Base-by-base conservation (phyloP, 306 rosid species). In the Psophocarpus tetragonolobus region DNA sequence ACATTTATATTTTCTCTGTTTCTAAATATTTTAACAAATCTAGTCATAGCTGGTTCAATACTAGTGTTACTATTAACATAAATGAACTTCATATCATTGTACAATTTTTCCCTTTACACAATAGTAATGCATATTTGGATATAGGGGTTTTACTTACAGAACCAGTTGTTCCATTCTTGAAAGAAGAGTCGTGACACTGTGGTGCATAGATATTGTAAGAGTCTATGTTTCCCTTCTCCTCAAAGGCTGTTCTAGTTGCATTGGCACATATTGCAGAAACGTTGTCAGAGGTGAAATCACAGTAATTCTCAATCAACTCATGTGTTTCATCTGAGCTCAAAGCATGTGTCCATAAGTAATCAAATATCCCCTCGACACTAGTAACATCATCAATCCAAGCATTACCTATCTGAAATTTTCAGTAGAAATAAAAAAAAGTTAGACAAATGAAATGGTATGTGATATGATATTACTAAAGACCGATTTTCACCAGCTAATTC, bases 171-270 rank as follows among this genome's bases (percentile, higher is more conserved):
- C 66, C 65, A 56, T 74, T 76, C 35, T 42, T 83, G 8, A 83
- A 68, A 63, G 84, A 61, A 38, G 79, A 1, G 35, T 18, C 24
- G 11, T 58, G 79, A 76, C 90, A 90, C 2, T 5, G 6, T 24
- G 92, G 89, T 51, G 89, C 89, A 79, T 90, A 90, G 24, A 86
- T 84, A 80, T 86, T 83, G 58, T 81, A 81, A 29, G 27, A n/a
- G 20, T 83, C 77, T 23, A 85, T 27, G 7, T 6, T 0, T 35
- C 90, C 89, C 7, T 3, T 14, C 80, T 90, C 92, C 9, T 2
- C 0, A 2, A 0, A 0, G 18, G 73, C 72, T 33, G 12, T 75
- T 5, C 0, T 0, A 15, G 8, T 39, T 35, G 68, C 85, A 8
- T 33, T 45, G 0, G 9, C 2, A 77, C 92, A 89, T 27, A 38